Percentiles rank a stretch among this genome's conserved stretches.
phyloP scores from a whole-genome alignment of 1,284 basidiomycete genomes.

The Phellopilus nigrolimitatus region DNA sequence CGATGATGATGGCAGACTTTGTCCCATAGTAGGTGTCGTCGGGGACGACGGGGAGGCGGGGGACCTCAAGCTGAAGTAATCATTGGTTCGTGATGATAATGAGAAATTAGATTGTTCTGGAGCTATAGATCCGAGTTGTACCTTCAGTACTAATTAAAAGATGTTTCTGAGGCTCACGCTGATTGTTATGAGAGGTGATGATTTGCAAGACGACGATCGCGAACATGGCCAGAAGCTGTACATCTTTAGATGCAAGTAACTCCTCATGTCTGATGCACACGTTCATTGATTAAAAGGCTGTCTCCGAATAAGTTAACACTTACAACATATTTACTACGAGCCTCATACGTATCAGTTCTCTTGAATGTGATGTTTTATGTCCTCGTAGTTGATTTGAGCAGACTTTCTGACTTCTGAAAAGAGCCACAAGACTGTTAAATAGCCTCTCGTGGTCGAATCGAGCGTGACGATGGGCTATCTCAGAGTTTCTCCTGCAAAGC shows the following conservation, averaged over 20 bases:
- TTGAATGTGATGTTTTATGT: background rate
- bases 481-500: constrained; percentile 56
- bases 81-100: background rate
- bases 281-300: background rate
- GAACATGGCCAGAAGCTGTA: constrained; percentile 81
- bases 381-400: background rate
- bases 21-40: constrained; percentile 31
- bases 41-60: constrained; percentile 33
- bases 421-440: constrained; percentile 57
- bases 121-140: background rate
- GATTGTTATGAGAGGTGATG: constrained; percentile 20
- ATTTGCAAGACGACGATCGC: constrained; percentile 59
- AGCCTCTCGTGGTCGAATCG: constrained; percentile 70
- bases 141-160: background rate
- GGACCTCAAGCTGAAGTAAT: constrained; percentile 18
- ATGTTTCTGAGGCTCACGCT: background rate
- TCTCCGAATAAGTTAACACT: constrained; percentile 5
- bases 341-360: constrained; percentile 15
- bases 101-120: background rate
- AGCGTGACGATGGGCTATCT: constrained; percentile 52
- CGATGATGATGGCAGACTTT: constrained; percentile 38
- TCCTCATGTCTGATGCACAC: constrained; percentile 52
- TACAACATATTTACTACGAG: constrained; percentile 22
- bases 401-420: constrained; percentile 34
- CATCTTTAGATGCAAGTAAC: constrained; percentile 60